Evolutionary conservation across 2,329 filamentous ascomycete genomes (phyloP).

Genomic region (Blastomyces gilchristii): DNA sequence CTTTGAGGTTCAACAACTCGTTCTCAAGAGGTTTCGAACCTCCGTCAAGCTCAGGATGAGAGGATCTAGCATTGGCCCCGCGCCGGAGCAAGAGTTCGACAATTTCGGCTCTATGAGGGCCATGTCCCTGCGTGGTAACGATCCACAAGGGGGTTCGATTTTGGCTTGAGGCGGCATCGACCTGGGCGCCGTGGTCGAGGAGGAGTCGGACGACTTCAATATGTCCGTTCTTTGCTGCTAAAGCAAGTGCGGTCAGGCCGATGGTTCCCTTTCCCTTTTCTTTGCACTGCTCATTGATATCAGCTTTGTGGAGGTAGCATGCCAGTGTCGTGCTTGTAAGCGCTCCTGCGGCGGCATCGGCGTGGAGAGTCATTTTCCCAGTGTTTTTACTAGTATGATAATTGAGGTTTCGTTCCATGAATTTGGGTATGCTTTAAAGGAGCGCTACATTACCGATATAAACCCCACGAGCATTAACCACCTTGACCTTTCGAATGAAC

Average conservation of each 20-base stretch:
- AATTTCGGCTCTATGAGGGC: not conserved
- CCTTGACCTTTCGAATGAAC: not conserved
- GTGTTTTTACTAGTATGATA: not conserved
- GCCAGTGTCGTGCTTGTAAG: not conserved
- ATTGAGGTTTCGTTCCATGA: not conserved
- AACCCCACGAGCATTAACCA: not conserved
- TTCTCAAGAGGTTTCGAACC: not conserved
- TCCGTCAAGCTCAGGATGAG: not conserved
- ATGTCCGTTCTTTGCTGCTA: not conserved
- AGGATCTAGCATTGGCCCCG: constrained; percentile 1
- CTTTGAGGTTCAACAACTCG: not conserved
- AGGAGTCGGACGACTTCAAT: constrained; percentile 1
- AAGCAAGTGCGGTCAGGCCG: not conserved
- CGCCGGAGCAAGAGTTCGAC: not conserved
- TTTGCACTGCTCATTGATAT: not conserved
- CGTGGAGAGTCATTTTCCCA: not conserved
- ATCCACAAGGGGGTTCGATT: constrained; percentile 1
- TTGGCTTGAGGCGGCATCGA: not conserved
- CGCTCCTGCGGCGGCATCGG: not conserved
- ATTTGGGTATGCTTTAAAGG: not conserved
- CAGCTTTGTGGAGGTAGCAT: not conserved
- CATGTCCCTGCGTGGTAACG: not conserved
- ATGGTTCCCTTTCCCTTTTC: not conserved
- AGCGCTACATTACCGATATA: not conserved
- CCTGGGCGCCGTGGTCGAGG: not conserved